These are phyloP conservation scores for Castanopsis chinensis DNA, from an alignment of 306 rosid genomes.

Conservation along the genomic window DNA sequence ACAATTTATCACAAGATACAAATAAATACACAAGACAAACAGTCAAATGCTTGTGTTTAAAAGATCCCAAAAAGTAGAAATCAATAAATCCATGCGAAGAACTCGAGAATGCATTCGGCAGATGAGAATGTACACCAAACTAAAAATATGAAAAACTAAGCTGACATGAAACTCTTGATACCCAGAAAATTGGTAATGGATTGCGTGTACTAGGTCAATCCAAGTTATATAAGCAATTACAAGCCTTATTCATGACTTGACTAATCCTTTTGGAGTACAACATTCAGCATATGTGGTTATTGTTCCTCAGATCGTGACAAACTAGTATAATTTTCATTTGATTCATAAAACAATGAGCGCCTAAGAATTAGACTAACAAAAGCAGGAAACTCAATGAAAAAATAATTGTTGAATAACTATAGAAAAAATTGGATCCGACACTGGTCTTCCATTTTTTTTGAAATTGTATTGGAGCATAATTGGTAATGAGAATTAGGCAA, in stretches of 20 bases:
- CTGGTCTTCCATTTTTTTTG: neutral
- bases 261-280: too few species aligned
- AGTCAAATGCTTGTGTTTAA: neutral
- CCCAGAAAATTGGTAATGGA: too few species aligned
- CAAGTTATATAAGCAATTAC: too few species aligned
- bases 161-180: neutral
- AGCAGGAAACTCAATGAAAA: neutral
- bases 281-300: too few species aligned
- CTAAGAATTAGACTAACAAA: neutral
- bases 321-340: neutral
- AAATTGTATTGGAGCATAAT: neutral
- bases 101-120: neutral
- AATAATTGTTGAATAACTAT: neutral
- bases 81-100: neutral
- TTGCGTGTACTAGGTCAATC: too few species aligned
- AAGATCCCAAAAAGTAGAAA: neutral
- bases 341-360: neutral
- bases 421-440: neutral
- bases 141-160: neutral
- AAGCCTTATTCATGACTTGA: too few species aligned
- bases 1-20: neutral
- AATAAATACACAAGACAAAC: neutral
- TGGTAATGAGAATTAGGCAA: neutral
- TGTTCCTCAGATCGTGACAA: too few species aligned
- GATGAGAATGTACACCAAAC: neutral